Conservation (phyloP, 768 basidiomycete genomes). For the Serendipita sp. region DNA sequence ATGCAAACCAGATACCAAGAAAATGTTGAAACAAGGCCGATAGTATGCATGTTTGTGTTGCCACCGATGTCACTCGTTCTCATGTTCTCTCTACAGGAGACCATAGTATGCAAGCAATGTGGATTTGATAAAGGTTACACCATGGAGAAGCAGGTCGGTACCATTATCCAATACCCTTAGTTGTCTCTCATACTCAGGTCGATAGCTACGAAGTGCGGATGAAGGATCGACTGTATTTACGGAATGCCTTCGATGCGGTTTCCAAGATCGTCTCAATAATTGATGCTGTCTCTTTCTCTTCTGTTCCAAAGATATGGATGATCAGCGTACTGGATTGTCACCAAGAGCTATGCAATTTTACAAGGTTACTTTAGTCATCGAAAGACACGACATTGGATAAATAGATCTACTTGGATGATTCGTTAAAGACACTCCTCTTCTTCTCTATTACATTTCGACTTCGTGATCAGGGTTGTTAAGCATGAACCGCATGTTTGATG, state of each 20-base stretch:
- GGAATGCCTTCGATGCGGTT: constrained; percentile 1
- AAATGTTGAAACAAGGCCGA: constrained; percentile 38
- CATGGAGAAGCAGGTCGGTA: constrained; percentile 67
- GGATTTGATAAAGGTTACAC: constrained; percentile 75
- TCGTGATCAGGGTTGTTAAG: not conserved
- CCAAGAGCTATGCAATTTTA: not conserved
- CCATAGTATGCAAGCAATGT: constrained; percentile 79
- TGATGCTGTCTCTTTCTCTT: not conserved
- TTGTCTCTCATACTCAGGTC: not conserved
- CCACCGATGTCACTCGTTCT: not conserved
- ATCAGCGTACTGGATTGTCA: not conserved
- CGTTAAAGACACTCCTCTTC: too few species aligned
- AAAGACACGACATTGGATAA: too few species aligned
- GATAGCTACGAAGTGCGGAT: constrained; percentile 72
- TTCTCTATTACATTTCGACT: not conserved
- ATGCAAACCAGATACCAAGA: constrained; percentile 73
- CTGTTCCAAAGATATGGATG: not conserved
- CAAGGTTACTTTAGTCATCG: too few species aligned
- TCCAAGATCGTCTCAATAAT: not conserved
- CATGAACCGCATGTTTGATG: not conserved
- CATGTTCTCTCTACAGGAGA: constrained; percentile 34
- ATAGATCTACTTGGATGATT: too few species aligned
- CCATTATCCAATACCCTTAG: not conserved
- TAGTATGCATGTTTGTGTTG: constrained; percentile 20
- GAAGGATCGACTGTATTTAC: constrained; percentile 72